These are phyloP conservation scores for Penicillium turbatum DNA, from an alignment of 495 filamentous ascomycete genomes.

Conservation along the genomic window DNA sequence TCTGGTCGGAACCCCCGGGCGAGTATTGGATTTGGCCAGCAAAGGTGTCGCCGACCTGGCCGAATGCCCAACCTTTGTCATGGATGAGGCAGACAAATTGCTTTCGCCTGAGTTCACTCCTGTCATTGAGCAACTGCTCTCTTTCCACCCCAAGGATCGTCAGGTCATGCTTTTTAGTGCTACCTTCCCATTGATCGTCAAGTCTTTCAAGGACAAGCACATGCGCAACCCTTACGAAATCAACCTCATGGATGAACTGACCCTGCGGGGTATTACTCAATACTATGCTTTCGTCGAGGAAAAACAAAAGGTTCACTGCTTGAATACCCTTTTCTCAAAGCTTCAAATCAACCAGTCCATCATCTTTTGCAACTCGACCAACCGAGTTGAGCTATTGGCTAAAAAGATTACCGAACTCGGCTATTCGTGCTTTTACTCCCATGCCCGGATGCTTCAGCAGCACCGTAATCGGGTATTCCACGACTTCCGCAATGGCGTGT, in stretches of 20 bases:
- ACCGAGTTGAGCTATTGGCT: conserved; percentile 91
- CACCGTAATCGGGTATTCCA: conserved; percentile 98
- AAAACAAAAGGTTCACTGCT: conserved; percentile 98
- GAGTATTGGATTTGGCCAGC: conserved; percentile 90
- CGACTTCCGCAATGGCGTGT: conserved; percentile 96
- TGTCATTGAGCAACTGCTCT: conserved; percentile 89
- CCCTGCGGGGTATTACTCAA: conserved; percentile 94
- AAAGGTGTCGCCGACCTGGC: conserved; percentile 96
- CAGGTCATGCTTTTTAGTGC: conserved; percentile 99
- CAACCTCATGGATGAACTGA: conserved; percentile 99
- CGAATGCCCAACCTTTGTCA: conserved; percentile 94
- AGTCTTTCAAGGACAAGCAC: conserved; percentile 97
- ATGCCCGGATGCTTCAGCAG: conserved; percentile 97
- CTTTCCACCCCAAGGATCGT: conserved; percentile 90
- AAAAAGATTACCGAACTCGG: conserved; percentile 99
- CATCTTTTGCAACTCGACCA: conserved; percentile 99
- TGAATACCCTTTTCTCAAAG: conserved; percentile 98
- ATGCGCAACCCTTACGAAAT: conserved; percentile 96
- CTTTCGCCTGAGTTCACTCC: conserved; percentile 95
- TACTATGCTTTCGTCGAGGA: conserved; percentile 99
- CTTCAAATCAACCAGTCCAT: conserved; percentile 99
- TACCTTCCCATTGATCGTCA: conserved; percentile 93
- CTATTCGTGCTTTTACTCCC: conserved; percentile 99
- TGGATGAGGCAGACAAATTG: conserved; percentile 98
- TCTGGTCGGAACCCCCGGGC: conserved; percentile 92